Conservation (phyloP, 495 filamentous ascomycete species). For the Podospora sp. region DNA sequence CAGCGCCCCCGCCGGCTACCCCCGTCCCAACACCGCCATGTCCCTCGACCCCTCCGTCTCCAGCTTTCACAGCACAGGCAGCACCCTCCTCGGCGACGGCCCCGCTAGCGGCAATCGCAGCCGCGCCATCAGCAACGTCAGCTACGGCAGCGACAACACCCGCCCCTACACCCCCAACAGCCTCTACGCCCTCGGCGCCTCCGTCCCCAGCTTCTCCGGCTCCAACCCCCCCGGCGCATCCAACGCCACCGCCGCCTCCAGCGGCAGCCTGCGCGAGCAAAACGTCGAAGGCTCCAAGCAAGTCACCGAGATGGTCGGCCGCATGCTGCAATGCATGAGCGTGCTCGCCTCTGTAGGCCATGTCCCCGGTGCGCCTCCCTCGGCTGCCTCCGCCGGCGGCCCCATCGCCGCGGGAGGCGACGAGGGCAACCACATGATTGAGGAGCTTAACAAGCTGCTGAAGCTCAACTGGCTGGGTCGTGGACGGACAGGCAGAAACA, state of each 20-base stretch:
- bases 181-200: constrained; percentile 41
- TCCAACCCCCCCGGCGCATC: constrained; percentile 5
- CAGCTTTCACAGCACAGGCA: constrained; percentile 77
- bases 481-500: constrained; percentile 84
- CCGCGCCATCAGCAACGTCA: constrained; percentile 86
- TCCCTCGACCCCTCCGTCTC: constrained; percentile 70
- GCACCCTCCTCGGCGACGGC: constrained; percentile 66
- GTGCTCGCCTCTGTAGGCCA: constrained; percentile 73
- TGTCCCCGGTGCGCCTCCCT: neutral
- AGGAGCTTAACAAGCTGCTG: constrained; percentile 77
- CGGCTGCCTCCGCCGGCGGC: neutral
- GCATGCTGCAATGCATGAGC: constrained; percentile 95
- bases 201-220: constrained; percentile 33
- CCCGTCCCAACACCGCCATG: constrained; percentile 68
- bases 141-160: constrained; percentile 58
- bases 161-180: constrained; percentile 55
- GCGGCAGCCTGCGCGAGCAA: constrained; percentile 43
- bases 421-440: constrained; percentile 76
- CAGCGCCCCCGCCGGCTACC: constrained; percentile 49
- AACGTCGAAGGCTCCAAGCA: constrained; percentile 74
- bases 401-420: constrained; percentile 45
- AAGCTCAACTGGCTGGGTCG: constrained; percentile 97
- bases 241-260: constrained; percentile 34
- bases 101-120: constrained; percentile 59
- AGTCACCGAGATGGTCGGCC: constrained; percentile 88